These are phyloP conservation scores for Penicillium antarcticum DNA, from an alignment of 495 filamentous ascomycete genomes.

Conservation along the genomic window DNA sequence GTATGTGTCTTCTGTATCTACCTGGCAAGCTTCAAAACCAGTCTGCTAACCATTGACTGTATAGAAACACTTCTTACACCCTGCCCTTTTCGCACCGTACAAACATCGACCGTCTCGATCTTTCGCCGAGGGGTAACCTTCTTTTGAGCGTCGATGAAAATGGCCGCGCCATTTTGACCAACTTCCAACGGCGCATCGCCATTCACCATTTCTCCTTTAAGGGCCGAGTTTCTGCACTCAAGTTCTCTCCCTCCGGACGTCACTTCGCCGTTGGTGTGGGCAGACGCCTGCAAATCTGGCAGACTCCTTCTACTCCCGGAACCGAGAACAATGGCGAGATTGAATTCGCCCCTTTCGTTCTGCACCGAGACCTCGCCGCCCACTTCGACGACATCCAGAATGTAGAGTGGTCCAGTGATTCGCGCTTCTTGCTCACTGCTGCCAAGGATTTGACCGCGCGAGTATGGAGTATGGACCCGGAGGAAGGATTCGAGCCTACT, in stretches of 20 bases:
- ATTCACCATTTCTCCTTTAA: constrained; percentile 95
- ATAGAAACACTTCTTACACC: constrained; percentile 91
- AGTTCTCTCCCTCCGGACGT: constrained; percentile 87
- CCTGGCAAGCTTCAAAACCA: not conserved
- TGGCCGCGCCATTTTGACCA: constrained; percentile 87
- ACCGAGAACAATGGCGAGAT: constrained; percentile 73
- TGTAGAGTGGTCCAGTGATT: constrained; percentile 94
- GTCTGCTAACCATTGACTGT: constrained; percentile 3
- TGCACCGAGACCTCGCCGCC: constrained; percentile 78
- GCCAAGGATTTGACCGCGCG: constrained; percentile 89
- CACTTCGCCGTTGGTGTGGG: constrained; percentile 86
- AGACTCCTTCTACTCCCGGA: constrained; percentile 84
- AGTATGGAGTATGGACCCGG: constrained; percentile 88
- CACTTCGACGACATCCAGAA: constrained; percentile 83
- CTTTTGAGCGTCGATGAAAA: constrained; percentile 91
- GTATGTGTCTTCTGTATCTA: constrained; percentile 46
- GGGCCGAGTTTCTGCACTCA: constrained; percentile 72
- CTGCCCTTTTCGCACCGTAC: constrained; percentile 91
- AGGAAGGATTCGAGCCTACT: constrained; percentile 85
- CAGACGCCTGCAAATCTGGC: constrained; percentile 88
- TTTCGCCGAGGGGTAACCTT: constrained; percentile 85
- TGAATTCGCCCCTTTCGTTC: constrained; percentile 91
- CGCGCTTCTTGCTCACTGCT: constrained; percentile 86
- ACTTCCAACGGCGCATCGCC: constrained; percentile 76
- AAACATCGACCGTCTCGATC: constrained; percentile 82